Conservation (phyloP, 2,329 filamentous ascomycete genomes). For the Pseudogymnoascus sp. region DNA sequence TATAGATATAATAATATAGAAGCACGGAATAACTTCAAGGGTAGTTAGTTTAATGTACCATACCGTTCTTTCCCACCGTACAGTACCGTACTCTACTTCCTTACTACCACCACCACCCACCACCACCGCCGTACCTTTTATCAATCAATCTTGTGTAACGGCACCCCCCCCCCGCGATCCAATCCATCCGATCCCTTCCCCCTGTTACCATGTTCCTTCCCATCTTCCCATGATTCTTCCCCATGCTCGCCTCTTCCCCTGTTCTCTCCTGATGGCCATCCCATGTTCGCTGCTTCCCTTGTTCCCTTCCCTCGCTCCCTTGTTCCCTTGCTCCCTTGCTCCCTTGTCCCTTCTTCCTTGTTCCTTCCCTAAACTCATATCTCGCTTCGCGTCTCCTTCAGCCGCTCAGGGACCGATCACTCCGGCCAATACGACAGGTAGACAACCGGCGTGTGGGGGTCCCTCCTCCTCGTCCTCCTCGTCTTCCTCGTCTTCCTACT, state of each 20-base stretch:
- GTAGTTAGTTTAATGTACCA: neutral
- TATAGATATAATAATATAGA: neutral
- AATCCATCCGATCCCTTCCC: neutral
- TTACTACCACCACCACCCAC: no score
- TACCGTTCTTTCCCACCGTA: neutral
- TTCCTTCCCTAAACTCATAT: neutral
- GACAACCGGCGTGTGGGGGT: neutral
- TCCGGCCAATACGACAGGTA: neutral
- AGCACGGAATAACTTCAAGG: neutral
- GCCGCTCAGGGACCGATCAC: neutral
- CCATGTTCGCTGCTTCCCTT: neutral
- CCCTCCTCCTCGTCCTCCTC: no score
- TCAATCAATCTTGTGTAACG: neutral
- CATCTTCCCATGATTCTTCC: neutral
- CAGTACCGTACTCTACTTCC: neutral
- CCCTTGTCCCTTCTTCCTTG: neutral
- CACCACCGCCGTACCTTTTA: neutral
- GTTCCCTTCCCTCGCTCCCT: neutral
- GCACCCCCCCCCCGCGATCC: neutral
- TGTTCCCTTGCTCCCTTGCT: neutral
- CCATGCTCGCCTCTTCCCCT: neutral
- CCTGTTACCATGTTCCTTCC: neutral
- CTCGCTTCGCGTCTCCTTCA: neutral
- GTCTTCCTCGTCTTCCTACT: neutral
- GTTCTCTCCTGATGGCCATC: neutral